Base-by-base conservation (phyloP, 1,284 basidiomycete genomes). In the Ceratobasidium sp. region DNA sequence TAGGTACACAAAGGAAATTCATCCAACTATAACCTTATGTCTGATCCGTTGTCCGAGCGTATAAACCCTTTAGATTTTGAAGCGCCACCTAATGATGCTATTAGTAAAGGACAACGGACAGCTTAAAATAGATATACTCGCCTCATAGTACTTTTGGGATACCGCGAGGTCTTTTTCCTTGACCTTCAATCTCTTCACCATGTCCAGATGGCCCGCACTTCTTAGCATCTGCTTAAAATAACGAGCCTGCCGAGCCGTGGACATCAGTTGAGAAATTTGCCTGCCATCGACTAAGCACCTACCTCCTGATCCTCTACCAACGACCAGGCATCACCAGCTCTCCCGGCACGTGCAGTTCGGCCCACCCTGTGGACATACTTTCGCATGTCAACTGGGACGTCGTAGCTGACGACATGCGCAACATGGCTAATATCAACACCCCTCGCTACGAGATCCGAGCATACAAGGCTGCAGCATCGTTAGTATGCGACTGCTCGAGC, bases 301-400 rank as follows among this genome's bases (percentile, higher is more conserved):
- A 92, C 94, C 86, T 98, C 96, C 80, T 97, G 96, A 78, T 94
- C 92, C 82, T 99, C 96, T 3, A 98, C 93, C 74, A 99, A 81
- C 2, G 92, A 93, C 95, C 95, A 99, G 0, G 95, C 95, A 74
- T 92, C 87, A 3, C 96, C 96, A 14, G 82, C 81, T 56, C 92
- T 85, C 0, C 95, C 95, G 1, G 96, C 96, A 73, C 96, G 87
- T 3, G 96, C 96, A 0, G 96, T 98, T 48, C 96, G 86, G 21
- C 96, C 96, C 0, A 95, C 95, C 59, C 96, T 90, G 80, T 99
- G 96, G 21, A 99, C 93, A 78, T 99, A 98, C 81, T 98, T 98
- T 62, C 94, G 88, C 86, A 97, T 93, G 78, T 98, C 96, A n/a
- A 98, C 86, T 0, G 96, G 96, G 2, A 89, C 89, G 80, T 98